Evolutionary conservation across 2,329 filamentous ascomycete species (phyloP), one percentile per base, ranked within the genome.

Genomic region (Proliferodiscus dingleyae): DNA sequence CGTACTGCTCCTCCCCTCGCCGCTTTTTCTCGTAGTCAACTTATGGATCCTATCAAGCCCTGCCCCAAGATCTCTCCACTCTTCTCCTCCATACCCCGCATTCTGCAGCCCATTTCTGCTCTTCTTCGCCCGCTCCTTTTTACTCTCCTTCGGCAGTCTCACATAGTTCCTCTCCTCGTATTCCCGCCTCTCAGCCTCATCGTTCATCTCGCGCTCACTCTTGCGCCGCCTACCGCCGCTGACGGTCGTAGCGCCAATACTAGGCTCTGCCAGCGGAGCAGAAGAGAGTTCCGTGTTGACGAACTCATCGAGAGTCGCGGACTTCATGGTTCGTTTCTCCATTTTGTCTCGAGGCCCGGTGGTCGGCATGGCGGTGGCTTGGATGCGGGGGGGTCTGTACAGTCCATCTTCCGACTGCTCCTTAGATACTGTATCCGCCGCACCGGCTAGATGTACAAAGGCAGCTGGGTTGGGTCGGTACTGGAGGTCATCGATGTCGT

Each of bases 141-240:
- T 97, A 69, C 81, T 87, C 66, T 87, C 80, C 59, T 82, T 84
- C 10, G 91, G 89, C 59, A 98, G 71, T 56, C 93, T 87, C 13
- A 88, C 81, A 61, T 96, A 91, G 70, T 98, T 95, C 56, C 74
- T 78, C 69, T 98, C 93, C 71, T 98, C 93, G 69, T 96, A 98
- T 38, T 86, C 80, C 48, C 78, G 78, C 45, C 87, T 75, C 69
- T 95, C 90, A 1, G 78, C 78, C 65, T 97, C 90, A 32, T 81
- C 80, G 52, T 81, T 81, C 45, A 87, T 79, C 63, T 96, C 85
- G 26, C 80, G 74, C 11, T 82, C 78, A 4, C 86, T 87, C 73
- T 90, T 93, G 60, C 81, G 80, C 64, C 81, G 81, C 52, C 91
- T 80, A 26, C 93, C 93, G 40, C 86, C 83, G 39, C 81, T 74